Evolutionary conservation across 2,329 filamentous ascomycete genomes (phyloP), one percentile per base, ranked within the genome.

Genomic region (Tolypocladium tundrense): DNA sequence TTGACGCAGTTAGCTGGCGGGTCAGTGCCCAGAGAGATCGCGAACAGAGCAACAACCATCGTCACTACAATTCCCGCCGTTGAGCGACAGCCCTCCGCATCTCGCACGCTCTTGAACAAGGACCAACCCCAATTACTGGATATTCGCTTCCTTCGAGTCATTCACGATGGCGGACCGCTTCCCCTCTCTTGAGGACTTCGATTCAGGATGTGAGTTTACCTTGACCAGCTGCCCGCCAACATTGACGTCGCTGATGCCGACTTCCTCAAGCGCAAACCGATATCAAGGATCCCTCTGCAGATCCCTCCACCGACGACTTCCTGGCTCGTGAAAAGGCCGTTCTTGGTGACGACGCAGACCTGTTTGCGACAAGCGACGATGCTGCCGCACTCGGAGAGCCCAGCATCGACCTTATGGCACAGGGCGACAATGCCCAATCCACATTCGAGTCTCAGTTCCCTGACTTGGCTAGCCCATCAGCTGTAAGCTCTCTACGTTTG

Each of bases 361-460:
- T 92, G 77, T 99, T 99, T 73, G 81, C 88, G 62, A 88, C 89
- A 39, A 81, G 85, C 60, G 85, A 87, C 68, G 90, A 96, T 70
- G 78, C 81, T 59, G 80, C 81, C 58, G 84, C 84, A 45, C 80
- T 85, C 57, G 82, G 80, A 63, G 85, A 88, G 65, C 78, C 84
- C 63, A 81, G 77, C 57, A 85, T 87, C 62, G 88, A 89, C 64
- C 86, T 94, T 68, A 78, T 96, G 59, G 80, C 92, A 55, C 85
- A 85, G 54, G 86, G 83, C 54, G 86, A 76, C 60, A 72, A 75
- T 61, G 71, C 77, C 66, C 72, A 79, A 60, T 72, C 74, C 35
- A 71, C 73, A 62, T 97, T 97, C 66, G 90, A 96, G 75, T 90
- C 85, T 72, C 91, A 91, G 61, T 99, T 96, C 73, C 94, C 94